phyloP scores from a whole-genome alignment of 192 early-diverging fungal species.

The Phycomyces nitens region DNA sequence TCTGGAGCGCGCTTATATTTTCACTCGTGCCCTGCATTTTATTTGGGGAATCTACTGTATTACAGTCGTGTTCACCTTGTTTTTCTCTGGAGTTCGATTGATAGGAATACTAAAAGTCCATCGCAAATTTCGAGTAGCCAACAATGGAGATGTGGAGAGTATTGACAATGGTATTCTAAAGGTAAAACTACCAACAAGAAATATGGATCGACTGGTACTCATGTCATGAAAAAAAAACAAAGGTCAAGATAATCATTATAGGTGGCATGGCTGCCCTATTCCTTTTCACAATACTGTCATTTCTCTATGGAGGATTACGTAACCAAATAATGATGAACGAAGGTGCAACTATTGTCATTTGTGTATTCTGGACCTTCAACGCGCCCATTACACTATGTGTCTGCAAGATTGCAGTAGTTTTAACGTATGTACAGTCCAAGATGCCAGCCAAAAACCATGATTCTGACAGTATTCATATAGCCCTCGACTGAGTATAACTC shows the following conservation, averaged over 20 bases:
- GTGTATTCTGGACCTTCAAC: neutral
- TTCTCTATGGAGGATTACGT: constrained; percentile 9
- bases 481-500: too few relatives aligned
- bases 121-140: constrained; percentile 1
- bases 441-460: too few relatives aligned
- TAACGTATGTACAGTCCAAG: neutral
- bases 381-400: neutral
- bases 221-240: neutral
- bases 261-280: constrained; percentile 4
- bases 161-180: constrained; percentile 23
- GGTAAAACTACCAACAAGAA: constrained; percentile 6
- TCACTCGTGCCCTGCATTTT: constrained; percentile 19
- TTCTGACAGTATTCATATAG: too few relatives aligned
- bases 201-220: constrained; percentile 3
- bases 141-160: neutral
- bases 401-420: neutral
- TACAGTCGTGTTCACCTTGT: neutral
- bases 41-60: constrained; percentile 32
- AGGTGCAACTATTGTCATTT: neutral
- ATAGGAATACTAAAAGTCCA: constrained; percentile 10
- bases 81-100: constrained; percentile 17
- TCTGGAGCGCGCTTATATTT: constrained; percentile 6
- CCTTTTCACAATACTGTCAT: constrained; percentile 8
- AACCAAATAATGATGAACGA: neutral
- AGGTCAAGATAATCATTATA: constrained; percentile 20